These are phyloP conservation scores for Jacaranda copaia DNA, from an alignment of 257 asterid species.

Conservation along the genomic window DNA sequence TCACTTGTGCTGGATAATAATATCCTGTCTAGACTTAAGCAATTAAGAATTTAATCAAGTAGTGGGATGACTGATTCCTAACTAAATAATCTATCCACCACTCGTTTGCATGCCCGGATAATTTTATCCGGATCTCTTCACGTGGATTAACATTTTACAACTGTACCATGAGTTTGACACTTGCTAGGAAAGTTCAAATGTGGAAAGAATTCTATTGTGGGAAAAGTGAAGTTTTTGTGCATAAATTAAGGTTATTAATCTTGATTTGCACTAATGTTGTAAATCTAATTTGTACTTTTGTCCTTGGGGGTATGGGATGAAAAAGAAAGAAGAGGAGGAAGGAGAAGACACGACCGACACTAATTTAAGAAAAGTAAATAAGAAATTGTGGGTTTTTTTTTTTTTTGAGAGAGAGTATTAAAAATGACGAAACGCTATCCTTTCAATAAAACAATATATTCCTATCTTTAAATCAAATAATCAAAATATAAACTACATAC, in stretches of 20 bases:
- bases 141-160: not conserved
- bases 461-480: too few relatives aligned
- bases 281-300: conserved; percentile 19
- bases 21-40: conserved; percentile 48
- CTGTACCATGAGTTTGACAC: conserved; percentile 37
- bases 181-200: conserved; percentile 32
- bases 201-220: conserved; percentile 35
- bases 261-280: conserved; percentile 4
- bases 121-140: not conserved
- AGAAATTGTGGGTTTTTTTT: conserved; percentile 13
- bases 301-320: not conserved
- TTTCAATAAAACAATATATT: too few relatives aligned
- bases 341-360: conserved; percentile 13
- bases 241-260: conserved; percentile 35
- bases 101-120: not conserved
- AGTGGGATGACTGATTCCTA: conserved; percentile 58
- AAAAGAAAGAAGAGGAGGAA: not conserved
- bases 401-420: too few relatives aligned
- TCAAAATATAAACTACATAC: too few relatives aligned
- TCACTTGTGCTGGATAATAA: conserved; percentile 42
- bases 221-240: conserved; percentile 29
- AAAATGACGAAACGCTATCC: too few relatives aligned
- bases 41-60: conserved; percentile 34
- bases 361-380: conserved; percentile 32
- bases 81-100: conserved; percentile 41